phyloP scores from a whole-genome alignment of 108 stramenopile species.

The Cyclotella atomus region DNA sequence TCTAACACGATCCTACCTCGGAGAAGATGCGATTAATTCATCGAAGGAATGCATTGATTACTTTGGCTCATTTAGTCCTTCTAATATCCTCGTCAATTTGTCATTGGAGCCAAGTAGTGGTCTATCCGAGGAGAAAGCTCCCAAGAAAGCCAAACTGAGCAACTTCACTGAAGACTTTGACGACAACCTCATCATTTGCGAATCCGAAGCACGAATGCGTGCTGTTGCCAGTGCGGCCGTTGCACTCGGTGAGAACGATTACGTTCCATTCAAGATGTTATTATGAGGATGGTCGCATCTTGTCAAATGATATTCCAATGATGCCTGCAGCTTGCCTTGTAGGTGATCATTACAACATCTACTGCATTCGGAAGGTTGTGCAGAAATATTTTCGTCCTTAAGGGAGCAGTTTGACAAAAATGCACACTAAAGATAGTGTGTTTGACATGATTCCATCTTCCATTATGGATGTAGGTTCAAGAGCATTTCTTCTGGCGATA shows the following conservation, averaged over 20 bases:
- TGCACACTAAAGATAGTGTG: background rate
- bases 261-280: conserved; percentile 11
- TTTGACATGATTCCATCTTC: background rate
- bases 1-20: conserved; percentile 20
- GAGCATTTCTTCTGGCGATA: background rate
- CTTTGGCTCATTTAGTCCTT: conserved; percentile 21
- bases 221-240: conserved; percentile 5
- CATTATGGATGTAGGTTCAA: too few species aligned
- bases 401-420: background rate
- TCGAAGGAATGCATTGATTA: conserved; percentile 21
- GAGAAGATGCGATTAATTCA: conserved; percentile 8
- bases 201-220: conserved; percentile 16
- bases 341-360: conserved; percentile 12
- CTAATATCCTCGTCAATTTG: conserved; percentile 14
- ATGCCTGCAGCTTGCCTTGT: conserved; percentile 12
- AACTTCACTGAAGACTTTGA: conserved; percentile 7
- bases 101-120: background rate
- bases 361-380: background rate
- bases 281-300: background rate
- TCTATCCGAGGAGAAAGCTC: background rate
- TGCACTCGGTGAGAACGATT: conserved; percentile 4
- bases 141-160: background rate
- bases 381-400: too few species aligned
- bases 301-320: conserved; percentile 5
- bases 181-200: conserved; percentile 7